Conservation (phyloP, 2,329 filamentous ascomycete species). For the Hypoxylon sp. region DNA sequence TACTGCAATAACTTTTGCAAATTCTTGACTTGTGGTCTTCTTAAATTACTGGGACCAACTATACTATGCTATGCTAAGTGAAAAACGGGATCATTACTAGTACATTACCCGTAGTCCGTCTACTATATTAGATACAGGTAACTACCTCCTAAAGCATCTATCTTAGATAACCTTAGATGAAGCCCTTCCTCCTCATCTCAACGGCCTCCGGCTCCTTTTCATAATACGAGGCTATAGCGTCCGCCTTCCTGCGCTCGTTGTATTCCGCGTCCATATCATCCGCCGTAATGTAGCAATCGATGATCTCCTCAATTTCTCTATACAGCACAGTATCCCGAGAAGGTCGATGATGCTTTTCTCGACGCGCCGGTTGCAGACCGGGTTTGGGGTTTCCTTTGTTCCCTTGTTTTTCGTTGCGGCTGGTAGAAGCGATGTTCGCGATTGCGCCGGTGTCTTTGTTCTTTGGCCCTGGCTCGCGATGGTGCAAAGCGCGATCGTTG, state of each 20-base stretch:
- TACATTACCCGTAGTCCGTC: not conserved
- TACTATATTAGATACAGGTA: not conserved
- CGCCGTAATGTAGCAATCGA: conserved; percentile 47
- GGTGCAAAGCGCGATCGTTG: not conserved
- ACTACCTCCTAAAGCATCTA: not conserved
- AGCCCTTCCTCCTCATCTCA: conserved; percentile 45
- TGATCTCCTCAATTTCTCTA: conserved; percentile 50
- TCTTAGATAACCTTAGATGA: conserved; percentile 46
- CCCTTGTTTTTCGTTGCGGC: not conserved
- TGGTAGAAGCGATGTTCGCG: not conserved
- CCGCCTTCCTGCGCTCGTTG: conserved; percentile 38
- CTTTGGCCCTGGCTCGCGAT: not conserved
- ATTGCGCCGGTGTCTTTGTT: not conserved
- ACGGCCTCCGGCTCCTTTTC: conserved; percentile 34
- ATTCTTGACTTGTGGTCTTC: not conserved
- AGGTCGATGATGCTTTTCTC: not conserved
- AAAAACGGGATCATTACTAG: not conserved
- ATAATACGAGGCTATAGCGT: conserved; percentile 38
- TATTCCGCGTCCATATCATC: conserved; percentile 14
- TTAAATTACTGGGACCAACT: not conserved
- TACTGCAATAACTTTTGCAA: not conserved
- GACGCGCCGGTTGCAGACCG: not conserved
- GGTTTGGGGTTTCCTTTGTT: not conserved
- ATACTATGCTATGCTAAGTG: not conserved
- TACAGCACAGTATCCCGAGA: conserved; percentile 40